Base-by-base conservation (phyloP, 352 stramenopile genomes). In the Peronospora destructor region DNA sequence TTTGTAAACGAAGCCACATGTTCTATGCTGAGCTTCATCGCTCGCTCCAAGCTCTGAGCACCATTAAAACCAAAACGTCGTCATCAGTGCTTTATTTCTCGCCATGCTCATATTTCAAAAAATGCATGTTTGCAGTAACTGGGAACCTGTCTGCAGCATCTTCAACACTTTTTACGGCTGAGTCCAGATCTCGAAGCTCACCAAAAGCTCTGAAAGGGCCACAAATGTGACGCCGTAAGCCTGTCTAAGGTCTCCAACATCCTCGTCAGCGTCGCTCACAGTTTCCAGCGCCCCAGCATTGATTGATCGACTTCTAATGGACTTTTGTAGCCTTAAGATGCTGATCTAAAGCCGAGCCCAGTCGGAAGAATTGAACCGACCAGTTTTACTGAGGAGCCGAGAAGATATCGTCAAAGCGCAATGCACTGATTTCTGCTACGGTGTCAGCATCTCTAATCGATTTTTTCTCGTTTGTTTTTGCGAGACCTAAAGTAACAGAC, bases 171-270 rank as follows among this genome's bases (percentile, higher is more conserved):
- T n/a, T n/a, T n/a, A n/a, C n/a, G 0, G 71, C 77, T 8, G 58
- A 61, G 40, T 78, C 41, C 19, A 87, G 23, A 50, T 87, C 68
- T 32, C 72, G 70, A 33, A 74, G 40, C 37, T 83, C 69, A 8
- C 71, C 76, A 35, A 66, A 74, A n/a, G 14, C 35, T 79, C 77
- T 6, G 74, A 74, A 14, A 85, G 53, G 7, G 77, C 72, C 0
- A 70, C 74, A 3, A 85, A 58, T 21, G 74, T 73, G 45, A 84
- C 65, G 4, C 60, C 54, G 46, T 76, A 81, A 12, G 69, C 71
- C 19, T 83, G 76, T 32, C 57, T 52, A 7, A 64, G 46, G 14
- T 67, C 66, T 10, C 45, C 44, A 4, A 33, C 25, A 2, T 56
- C 46, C 0, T 56, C 53, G 6, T 64, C 53, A 14, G 34, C 36